Evolutionary conservation across 768 basidiomycete genomes (phyloP), one percentile per base, ranked within the genome.

Genomic region (Flagelloscypha sp.): DNA sequence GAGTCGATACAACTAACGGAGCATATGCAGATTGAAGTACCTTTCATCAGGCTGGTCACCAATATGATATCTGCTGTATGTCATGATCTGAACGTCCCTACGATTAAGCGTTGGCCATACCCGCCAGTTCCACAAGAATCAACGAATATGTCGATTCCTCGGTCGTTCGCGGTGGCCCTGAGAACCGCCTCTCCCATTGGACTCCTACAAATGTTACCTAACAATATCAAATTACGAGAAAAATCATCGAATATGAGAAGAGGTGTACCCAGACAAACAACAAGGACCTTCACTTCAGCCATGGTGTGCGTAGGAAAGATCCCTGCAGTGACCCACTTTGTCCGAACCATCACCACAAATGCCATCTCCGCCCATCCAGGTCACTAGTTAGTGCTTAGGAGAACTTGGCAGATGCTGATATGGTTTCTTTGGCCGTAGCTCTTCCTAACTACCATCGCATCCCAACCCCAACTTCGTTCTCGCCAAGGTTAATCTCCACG

Each of bases 121-220:
- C 72, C 80, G 7, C 76, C 78, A 1, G 88, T 94, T 1, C 89
- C 89, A 46, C 82, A 84, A 33, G 85, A 88, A 47, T 92, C 87
- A 20, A 92, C 82, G 9, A 55, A 48, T 42, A 92, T 66, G 32
- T 79, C 69, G 25, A 86, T 49, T 9, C 75, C 76, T 22, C 84
- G 76, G 47, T 77, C 68, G 32, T 65, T 58, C 7, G 83, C 84
- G 38, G 76, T 69, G 36, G 86, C 68, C 41, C 61, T 66, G 20
- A 93, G 67, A 16, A 93, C 84, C 2, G 88, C 90, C 60, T 92
- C 87, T 20, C 88, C 90, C 77, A 94, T 87, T 0, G 90, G 89
- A 16, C 86, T 89, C 22, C 90, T 79, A 52, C 88, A 88, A 40
- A 88, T 87, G 52, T 88, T 88, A 9, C 84, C 84, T 68, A 29